phyloP scores from a whole-genome alignment of 23 red algal species.

The Porphyridium purpureum region DNA sequence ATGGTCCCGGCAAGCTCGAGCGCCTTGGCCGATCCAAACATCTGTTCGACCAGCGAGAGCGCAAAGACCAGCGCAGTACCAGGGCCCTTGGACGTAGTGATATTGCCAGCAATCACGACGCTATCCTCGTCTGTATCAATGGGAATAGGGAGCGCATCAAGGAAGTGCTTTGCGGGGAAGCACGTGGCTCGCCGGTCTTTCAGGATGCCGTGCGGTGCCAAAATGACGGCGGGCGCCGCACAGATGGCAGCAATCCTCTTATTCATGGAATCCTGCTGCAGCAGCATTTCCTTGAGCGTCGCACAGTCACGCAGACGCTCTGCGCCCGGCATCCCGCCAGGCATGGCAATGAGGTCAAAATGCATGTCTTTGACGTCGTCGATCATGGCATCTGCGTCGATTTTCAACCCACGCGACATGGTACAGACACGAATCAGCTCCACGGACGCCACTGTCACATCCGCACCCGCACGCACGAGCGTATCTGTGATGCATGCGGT shows the following conservation, averaged over 20 bases:
- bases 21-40: conserved; percentile 49
- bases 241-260: conserved; percentile 65
- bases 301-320: conserved; percentile 32
- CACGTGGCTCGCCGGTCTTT: conserved; percentile 65
- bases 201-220: conserved; percentile 54
- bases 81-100: conserved; percentile 74
- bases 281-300: conserved; percentile 21
- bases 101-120: conserved; percentile 39
- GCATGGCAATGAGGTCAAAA: conserved; percentile 58
- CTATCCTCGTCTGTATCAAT: conserved; percentile 28
- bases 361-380: neutral
- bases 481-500: conserved; percentile 62
- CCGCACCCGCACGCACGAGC: conserved; percentile 70
- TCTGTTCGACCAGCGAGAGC: conserved; percentile 50
- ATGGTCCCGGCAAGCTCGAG: conserved; percentile 55
- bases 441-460: conserved; percentile 83
- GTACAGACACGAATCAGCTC: conserved; percentile 28
- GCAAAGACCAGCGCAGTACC: conserved; percentile 78
- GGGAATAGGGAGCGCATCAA: conserved; percentile 30
- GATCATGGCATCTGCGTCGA: conserved; percentile 56
- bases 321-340: conserved; percentile 88
- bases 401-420: conserved; percentile 58
- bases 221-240: conserved; percentile 75
- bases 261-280: conserved; percentile 14
- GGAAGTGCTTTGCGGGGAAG: conserved; percentile 62